phyloP scores from a whole-genome alignment of 192 early-diverging fungal genomes.

The Kappamyces sp. region DNA sequence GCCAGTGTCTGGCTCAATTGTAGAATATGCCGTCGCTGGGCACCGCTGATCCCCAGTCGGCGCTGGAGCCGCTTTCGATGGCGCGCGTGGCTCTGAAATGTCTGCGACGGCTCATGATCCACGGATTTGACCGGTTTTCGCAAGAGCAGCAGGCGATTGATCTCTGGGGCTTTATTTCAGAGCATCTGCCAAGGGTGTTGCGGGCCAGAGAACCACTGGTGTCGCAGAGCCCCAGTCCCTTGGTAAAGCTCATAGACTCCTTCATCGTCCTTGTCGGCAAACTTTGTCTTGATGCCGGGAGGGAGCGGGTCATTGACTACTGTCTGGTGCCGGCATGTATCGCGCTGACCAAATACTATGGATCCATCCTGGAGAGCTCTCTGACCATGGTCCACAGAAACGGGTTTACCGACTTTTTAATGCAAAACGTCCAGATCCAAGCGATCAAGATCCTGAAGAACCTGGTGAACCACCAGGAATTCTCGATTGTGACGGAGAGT shows the following conservation, averaged over 20 bases:
- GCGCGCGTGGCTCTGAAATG: constrained; percentile 65
- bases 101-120: constrained; percentile 69
- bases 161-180: too few species aligned
- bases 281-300: constrained; percentile 69
- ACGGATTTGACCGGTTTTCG: constrained; percentile 49
- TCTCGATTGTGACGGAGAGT: background rate
- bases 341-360: constrained; percentile 70
- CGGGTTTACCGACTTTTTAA: background rate
- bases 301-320: constrained; percentile 59
- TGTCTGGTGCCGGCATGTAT: constrained; percentile 53
- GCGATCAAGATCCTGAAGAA: constrained; percentile 59
- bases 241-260: constrained; percentile 4
- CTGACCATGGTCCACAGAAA: background rate
- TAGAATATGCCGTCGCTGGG: background rate
- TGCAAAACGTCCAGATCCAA: constrained; percentile 68
- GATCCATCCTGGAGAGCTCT: constrained; percentile 48
- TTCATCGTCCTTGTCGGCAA: constrained; percentile 61
- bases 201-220: too few species aligned
- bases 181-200: too few species aligned
- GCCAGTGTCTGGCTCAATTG: constrained; percentile 18
- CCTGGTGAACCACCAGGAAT: constrained; percentile 53
- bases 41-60: constrained; percentile 18
- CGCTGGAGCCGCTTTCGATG: constrained; percentile 47
- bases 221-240: too few species aligned
- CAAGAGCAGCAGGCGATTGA: constrained; percentile 48